phyloP scores from a whole-genome alignment of 306 rosid species.

The Cucumis melo region DNA sequence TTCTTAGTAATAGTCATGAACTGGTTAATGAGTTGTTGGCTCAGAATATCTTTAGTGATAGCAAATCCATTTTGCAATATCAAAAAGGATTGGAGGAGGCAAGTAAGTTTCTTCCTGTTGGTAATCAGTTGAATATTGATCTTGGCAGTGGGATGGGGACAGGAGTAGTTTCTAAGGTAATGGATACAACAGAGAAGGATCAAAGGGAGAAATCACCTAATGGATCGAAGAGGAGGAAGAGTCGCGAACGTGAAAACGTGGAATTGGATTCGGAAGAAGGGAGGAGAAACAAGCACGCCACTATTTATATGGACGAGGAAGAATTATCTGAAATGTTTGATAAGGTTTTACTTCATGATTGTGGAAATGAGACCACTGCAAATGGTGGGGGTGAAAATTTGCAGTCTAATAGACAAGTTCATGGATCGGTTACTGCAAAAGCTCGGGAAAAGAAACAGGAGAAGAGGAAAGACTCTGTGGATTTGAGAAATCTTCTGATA shows the following conservation, averaged over 20 bases:
- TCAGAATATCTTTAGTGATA: constrained; percentile 49
- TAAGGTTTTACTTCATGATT: constrained; percentile 26
- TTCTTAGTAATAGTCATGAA: constrained; percentile 22
- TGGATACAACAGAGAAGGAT: constrained; percentile 12
- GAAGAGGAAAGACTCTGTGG: constrained; percentile 10
- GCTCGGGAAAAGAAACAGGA: constrained; percentile 8
- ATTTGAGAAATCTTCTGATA: constrained; percentile 10
- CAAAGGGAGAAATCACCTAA: constrained; percentile 22
- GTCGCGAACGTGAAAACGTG: constrained; percentile 23
- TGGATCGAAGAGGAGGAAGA: constrained; percentile 32
- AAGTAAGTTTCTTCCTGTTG: constrained; percentile 67
- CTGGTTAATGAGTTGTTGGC: constrained; percentile 33
- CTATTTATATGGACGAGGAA: constrained; percentile 28
- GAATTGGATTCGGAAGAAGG: constrained; percentile 24
- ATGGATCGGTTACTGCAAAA: neutral
- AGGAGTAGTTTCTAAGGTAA: constrained; percentile 3
- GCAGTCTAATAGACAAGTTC: constrained; percentile 6
- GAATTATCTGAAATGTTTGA: constrained; percentile 41
- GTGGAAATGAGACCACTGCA: neutral
- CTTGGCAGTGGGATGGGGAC: constrained; percentile 18
- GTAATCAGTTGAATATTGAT: constrained; percentile 27
- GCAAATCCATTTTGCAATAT: constrained; percentile 51
- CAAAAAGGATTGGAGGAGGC: constrained; percentile 79
- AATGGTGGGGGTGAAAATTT: constrained; percentile 1
- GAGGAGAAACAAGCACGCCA: constrained; percentile 41